Conservation (phyloP, 176 grass and related monocot genomes). For the Pontederia crassipes region DNA sequence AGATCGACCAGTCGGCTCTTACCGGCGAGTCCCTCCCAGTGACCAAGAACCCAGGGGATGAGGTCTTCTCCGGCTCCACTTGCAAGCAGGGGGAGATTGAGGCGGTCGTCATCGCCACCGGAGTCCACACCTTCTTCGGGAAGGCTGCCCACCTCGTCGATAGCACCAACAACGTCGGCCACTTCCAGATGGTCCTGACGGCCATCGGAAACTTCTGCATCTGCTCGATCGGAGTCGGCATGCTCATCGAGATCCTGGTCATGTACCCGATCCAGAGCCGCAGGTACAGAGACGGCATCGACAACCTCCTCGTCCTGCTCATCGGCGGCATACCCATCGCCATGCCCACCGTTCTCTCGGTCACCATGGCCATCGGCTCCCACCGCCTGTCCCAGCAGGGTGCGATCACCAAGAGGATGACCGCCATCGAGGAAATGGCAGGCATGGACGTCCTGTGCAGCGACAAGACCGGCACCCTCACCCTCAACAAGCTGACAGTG, state of each 20-base stretch:
- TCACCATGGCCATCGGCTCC: slow-evolving; percentile 97
- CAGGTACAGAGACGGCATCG: slow-evolving; percentile 65
- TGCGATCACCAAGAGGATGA: slow-evolving; percentile 98
- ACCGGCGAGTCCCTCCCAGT: slow-evolving; percentile 24
- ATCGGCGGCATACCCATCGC: slow-evolving; percentile 94
- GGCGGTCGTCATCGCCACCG: slow-evolving; percentile 23
- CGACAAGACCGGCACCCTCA: slow-evolving; percentile 94
- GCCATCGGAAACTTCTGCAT: slow-evolving; percentile 30
- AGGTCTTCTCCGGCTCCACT: slow-evolving; percentile 25
- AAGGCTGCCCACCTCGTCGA: slow-evolving; percentile 28
- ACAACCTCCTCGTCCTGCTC: slow-evolving; percentile 91
- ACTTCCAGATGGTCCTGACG: slow-evolving; percentile 23
- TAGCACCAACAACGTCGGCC: slow-evolving; percentile 26
- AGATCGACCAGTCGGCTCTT: slow-evolving; percentile 21
- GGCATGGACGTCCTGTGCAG: slow-evolving; percentile 98
- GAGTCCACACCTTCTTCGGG: slow-evolving; percentile 27
- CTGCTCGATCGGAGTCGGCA: slow-evolving; percentile 18
- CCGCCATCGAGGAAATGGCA: slow-evolving; percentile 97
- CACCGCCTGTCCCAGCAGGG: slow-evolving; percentile 82
- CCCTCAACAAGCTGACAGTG: slow-evolving; percentile 92
- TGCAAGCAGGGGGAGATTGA: slow-evolving; percentile 30
- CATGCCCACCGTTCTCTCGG: slow-evolving; percentile 92
- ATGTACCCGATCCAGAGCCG: slow-evolving; percentile 25
- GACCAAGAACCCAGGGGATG: slow-evolving; percentile 15
- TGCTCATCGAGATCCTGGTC: slow-evolving; percentile 19